Conservation (phyloP, 148 eudicot genomes). For the Chenopodium suecicum region DNA sequence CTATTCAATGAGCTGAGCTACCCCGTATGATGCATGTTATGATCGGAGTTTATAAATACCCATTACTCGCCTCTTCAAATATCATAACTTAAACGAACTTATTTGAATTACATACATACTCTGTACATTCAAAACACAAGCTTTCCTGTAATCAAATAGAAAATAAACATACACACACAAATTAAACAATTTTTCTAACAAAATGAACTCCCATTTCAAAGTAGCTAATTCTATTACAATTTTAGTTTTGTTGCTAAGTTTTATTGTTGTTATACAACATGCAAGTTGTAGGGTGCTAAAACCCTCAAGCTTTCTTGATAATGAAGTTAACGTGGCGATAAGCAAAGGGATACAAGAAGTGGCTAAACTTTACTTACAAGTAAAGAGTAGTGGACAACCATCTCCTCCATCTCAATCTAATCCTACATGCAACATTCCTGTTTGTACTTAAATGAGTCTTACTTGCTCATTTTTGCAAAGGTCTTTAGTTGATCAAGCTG, state of each 20-base stretch:
- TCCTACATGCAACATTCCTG: background rate
- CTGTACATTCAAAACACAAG: background rate
- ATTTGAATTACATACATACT: background rate
- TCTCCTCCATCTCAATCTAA: background rate
- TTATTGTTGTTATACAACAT: background rate
- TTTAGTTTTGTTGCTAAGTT: background rate
- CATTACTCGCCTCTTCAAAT: background rate
- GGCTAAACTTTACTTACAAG: background rate
- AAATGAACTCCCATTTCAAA: background rate
- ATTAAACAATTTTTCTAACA: too few species aligned
- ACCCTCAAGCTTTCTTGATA: too few species aligned
- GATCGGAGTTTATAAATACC: background rate
- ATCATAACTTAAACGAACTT: background rate
- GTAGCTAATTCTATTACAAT: background rate
- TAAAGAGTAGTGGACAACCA: background rate
- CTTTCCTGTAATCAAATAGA: background rate
- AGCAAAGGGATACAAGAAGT: background rate
- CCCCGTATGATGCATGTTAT: too few species aligned
- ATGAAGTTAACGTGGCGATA: background rate
- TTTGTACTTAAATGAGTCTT: background rate
- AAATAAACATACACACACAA: background rate
- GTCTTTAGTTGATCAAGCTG: background rate
- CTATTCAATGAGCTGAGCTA: too few species aligned
- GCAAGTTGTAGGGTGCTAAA: background rate
- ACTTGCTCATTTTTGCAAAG: background rate